Evolutionary conservation across 441 rosid genomes (phyloP).

Genomic region (Manihot esculenta): DNA sequence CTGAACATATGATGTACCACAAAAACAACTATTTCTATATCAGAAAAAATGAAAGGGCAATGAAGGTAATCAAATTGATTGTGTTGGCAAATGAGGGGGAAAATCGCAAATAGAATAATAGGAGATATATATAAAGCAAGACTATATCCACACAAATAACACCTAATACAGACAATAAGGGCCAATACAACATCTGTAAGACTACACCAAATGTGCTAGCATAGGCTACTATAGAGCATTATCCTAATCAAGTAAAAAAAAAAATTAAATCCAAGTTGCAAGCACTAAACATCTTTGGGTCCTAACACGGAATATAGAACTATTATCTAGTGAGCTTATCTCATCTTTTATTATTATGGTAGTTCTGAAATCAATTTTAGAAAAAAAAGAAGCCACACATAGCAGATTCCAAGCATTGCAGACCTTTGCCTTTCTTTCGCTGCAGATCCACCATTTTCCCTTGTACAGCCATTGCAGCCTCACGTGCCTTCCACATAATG

Average conservation of each 20-base stretch:
- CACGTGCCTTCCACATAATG: conserved; percentile 73
- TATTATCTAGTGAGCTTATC: neutral
- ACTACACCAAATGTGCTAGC: neutral
- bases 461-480: conserved; percentile 85
- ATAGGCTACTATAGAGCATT: neutral
- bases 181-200: neutral
- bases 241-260: neutral
- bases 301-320: neutral
- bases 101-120: neutral
- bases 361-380: neutral
- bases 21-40: neutral
- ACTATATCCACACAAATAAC: neutral
- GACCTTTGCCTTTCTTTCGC: conserved; percentile 96
- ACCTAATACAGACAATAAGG: neutral
- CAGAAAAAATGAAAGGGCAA: neutral
- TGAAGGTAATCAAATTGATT: neutral
- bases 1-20: neutral
- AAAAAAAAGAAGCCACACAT: neutral
- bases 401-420: conserved; percentile 18
- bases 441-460: conserved; percentile 93
- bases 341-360: neutral
- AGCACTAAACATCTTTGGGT: neutral
- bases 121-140: neutral
- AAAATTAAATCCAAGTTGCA: neutral
- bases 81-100: neutral